Percentiles rank a stretch among this genome's conserved stretches.
These are phyloP conservation scores for Puccinia triticina DNA, from an alignment of 1,284 basidiomycete species.

Conservation along the genomic window DNA sequence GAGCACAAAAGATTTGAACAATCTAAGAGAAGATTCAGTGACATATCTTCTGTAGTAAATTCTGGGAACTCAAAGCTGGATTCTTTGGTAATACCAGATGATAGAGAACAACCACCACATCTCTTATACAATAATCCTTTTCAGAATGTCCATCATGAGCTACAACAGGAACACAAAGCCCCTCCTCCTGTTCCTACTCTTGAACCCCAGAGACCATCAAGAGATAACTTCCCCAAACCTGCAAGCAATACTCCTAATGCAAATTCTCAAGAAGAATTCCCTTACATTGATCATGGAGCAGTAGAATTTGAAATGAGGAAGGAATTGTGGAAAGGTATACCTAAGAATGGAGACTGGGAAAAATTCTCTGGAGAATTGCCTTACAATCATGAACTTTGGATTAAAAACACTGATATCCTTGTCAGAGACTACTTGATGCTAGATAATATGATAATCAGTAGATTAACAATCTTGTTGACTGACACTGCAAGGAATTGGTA, in stretches of 20 bases:
- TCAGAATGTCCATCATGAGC: too few relatives aligned
- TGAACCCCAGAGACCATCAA: too few relatives aligned
- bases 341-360: not conserved
- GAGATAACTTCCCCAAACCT: too few relatives aligned
- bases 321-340: not conserved
- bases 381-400: not conserved
- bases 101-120: too few relatives aligned
- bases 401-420: not conserved
- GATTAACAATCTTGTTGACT: not conserved
- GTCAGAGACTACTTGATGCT: not conserved
- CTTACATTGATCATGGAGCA: too few relatives aligned
- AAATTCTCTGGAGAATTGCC: conserved; percentile 12
- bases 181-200: too few relatives aligned
- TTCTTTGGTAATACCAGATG: too few relatives aligned
- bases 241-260: too few relatives aligned
- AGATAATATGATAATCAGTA: not conserved
- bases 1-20: not conserved
- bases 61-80: too few relatives aligned
- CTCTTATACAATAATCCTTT: too few relatives aligned
- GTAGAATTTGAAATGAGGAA: not conserved
- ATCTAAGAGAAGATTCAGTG: not conserved
- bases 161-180: too few relatives aligned
- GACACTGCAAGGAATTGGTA: not conserved
- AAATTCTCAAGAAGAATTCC: too few relatives aligned
- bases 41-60: not conserved